Percentiles rank a stretch among this genome's conserved stretches.
phyloP scores from a whole-genome alignment of 345 rosid genomes.

The Eucalyptus dawsonii region DNA sequence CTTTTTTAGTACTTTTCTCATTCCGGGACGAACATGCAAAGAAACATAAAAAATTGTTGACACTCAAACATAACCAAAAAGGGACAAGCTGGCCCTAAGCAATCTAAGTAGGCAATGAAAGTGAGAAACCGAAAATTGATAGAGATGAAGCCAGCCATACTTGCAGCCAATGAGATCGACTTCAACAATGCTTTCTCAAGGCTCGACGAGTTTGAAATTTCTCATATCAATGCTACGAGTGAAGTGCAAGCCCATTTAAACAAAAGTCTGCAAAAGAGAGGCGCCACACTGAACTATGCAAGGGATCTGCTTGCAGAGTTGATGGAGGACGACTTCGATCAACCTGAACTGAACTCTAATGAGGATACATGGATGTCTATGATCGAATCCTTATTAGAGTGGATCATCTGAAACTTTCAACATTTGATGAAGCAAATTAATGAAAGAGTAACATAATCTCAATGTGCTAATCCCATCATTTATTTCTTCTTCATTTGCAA shows the following conservation, averaged over 20 bases:
- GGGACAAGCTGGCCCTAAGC: background rate
- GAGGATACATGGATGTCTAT: background rate
- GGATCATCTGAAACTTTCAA: background rate
- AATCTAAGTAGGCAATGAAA: background rate
- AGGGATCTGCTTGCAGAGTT: background rate
- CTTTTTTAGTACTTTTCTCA: too few species aligned
- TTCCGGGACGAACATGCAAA: rapidly evolving
- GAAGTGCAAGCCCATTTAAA: background rate
- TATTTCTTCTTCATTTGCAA: background rate
- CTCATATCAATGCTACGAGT: background rate
- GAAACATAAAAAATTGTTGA: background rate
- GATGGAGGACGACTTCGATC: background rate
- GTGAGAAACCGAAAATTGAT: background rate
- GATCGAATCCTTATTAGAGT: background rate
- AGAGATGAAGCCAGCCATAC: background rate
- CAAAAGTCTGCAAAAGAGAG: background rate
- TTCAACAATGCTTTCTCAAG: background rate
- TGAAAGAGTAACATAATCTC: background rate
- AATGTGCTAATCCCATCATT: background rate
- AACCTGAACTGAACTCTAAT: background rate
- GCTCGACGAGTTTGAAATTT: background rate
- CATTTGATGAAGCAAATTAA: background rate
- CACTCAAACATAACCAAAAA: background rate
- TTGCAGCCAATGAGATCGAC: background rate
- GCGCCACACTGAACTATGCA: background rate